Evolutionary conservation across 768 basidiomycete genomes (phyloP), one percentile per base, ranked within the genome.

Genomic region (Macrolepiota dolichaula): DNA sequence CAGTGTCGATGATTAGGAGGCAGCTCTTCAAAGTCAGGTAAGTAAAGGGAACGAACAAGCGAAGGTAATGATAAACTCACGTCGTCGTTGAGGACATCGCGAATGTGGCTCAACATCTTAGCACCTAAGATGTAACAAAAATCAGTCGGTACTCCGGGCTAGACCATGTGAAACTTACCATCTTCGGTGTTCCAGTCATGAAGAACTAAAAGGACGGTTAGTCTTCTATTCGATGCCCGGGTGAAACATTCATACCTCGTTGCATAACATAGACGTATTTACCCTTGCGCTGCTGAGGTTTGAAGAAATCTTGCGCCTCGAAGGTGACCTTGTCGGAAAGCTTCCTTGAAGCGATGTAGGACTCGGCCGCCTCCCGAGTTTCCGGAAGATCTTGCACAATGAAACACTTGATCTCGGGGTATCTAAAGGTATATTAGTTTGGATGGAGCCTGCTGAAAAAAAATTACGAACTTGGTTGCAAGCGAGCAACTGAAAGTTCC

Each of bases 201-300:
- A 27, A 77, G 67, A 56, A 77, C 76, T 75, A 12, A 11, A 12
- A 49, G 13, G 13, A 7, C 13, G 25, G 47, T 24, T 13, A 49
- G 22, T 49, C 12, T 9, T 7, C 15, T 4, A 24, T 49, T 49
- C 6, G 22, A 24, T 27, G 47, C 7, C 19, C 0, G 4, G 15
- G 47, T 22, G 17, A n/a, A 63, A 32, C 29, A 32, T 32, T 32
- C 64, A 13, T 58, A 74, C 74, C 74, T 69, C 73, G 71, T 60
- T 74, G 76, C 68, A 75, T 73, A 36, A 75, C 74, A 51, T 72
- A 77, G 51, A 77, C 66, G 63, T 75, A 74, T 64, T 74, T 76
- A 6, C 74, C 74, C 49, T 73, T 76, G 37, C 74, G 73, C 62
- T 74, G 70, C 49, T 78, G 75, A n/a, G 76, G 75, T 47, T 69